Percentiles rank a stretch among this genome's conserved stretches.
These are phyloP conservation scores for Coemansia sp. DNA, from an alignment of 192 early-diverging fungal genomes.

Conservation along the genomic window DNA sequence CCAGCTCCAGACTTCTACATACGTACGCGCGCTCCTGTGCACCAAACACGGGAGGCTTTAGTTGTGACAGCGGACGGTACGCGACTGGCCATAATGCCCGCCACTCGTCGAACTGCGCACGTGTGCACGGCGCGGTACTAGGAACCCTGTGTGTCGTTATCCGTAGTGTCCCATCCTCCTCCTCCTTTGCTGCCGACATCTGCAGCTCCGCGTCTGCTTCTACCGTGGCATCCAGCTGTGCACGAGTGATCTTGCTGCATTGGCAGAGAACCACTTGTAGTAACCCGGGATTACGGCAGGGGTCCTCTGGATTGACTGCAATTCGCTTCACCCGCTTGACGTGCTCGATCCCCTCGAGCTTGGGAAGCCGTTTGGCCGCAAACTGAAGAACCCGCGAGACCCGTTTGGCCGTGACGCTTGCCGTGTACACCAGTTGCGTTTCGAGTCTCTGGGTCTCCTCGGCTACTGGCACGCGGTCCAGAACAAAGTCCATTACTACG, in stretches of 20 bases:
- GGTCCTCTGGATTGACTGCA: not conserved
- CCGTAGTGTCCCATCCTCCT: constrained; percentile 13
- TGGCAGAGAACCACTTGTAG: constrained; percentile 35
- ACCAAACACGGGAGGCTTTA: constrained; percentile 9
- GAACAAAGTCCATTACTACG: constrained; percentile 2
- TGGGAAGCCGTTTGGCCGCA: constrained; percentile 18
- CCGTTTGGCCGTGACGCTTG: constrained; percentile 13
- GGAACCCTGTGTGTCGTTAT: constrained; percentile 52
- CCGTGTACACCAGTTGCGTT: constrained; percentile 38
- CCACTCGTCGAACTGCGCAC: constrained; percentile 76
- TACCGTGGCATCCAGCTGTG: constrained; percentile 6
- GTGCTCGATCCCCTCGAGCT: constrained; percentile 36
- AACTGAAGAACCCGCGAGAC: constrained; percentile 28
- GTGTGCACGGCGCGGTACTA: constrained; percentile 63
- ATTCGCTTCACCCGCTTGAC: constrained; percentile 43
- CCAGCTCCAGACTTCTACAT: not conserved
- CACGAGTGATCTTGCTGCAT: constrained; percentile 15
- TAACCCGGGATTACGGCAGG: not conserved
- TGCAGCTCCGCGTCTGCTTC: constrained; percentile 10
- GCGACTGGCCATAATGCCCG: constrained; percentile 79
- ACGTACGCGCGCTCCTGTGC: constrained; percentile 27
- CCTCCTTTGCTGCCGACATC: too few species aligned
- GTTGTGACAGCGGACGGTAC: constrained; percentile 57
- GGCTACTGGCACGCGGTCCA: constrained; percentile 27
- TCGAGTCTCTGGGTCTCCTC: constrained; percentile 40